Conservation (phyloP, 2,329 filamentous ascomycete genomes). For the Nannizziopsis arthrosporioides region DNA sequence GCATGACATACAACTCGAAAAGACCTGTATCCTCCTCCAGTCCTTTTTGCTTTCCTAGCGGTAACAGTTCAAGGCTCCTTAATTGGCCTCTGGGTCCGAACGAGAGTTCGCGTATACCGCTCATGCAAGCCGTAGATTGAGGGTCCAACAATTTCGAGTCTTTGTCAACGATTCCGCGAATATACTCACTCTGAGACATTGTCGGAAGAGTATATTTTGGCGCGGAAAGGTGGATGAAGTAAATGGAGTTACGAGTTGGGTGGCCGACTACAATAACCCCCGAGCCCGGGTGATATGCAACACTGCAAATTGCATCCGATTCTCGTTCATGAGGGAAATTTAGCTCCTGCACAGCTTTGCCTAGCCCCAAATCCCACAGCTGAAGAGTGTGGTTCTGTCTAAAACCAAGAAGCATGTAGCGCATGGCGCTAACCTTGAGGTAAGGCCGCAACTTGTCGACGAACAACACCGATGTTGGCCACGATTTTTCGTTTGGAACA, state of each 20-base stretch:
- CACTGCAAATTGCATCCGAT: conserved; percentile 93
- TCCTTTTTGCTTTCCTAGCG: conserved; percentile 49
- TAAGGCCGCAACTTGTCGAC: conserved; percentile 94
- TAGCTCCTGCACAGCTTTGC: conserved; percentile 92
- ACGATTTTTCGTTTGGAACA: conserved; percentile 80
- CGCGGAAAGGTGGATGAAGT: conserved; percentile 89
- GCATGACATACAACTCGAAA: conserved; percentile 95
- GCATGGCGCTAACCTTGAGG: conserved; percentile 73
- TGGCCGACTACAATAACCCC: conserved; percentile 93
- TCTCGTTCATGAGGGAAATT: conserved; percentile 93
- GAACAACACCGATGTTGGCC: conserved; percentile 90
- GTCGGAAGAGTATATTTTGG: conserved; percentile 75
- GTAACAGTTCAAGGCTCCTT: conserved; percentile 79
- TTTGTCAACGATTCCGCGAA: conserved; percentile 62
- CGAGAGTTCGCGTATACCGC: conserved; percentile 88
- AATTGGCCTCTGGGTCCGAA: conserved; percentile 77
- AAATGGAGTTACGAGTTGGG: conserved; percentile 92
- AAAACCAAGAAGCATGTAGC: conserved; percentile 94
- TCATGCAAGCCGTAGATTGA: conserved; percentile 93
- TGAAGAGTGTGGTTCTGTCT: conserved; percentile 98
- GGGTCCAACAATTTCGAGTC: conserved; percentile 66
- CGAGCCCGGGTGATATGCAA: conserved; percentile 82
- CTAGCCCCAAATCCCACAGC: conserved; percentile 91
- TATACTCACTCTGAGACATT: conserved; percentile 78
- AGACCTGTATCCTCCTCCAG: conserved; percentile 54